Evolutionary conservation across 805 yeast genomes (phyloP).

Genomic region (Lipomyces orientalis): DNA sequence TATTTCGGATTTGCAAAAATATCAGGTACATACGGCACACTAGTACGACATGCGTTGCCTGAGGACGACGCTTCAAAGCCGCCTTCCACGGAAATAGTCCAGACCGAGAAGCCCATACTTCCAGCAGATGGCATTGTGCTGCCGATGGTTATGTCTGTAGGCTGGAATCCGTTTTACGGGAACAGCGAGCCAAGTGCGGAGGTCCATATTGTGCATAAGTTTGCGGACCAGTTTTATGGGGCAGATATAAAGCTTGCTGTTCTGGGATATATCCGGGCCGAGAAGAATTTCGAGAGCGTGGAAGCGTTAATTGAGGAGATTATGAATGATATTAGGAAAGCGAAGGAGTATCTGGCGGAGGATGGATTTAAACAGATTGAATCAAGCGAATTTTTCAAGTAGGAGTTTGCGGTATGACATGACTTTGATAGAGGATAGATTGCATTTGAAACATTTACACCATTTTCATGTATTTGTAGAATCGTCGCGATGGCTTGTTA

Average conservation of each 20-base stretch:
- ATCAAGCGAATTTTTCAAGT: constrained; percentile 21
- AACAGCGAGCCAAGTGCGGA: constrained; percentile 82
- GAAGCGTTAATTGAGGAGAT: constrained; percentile 89
- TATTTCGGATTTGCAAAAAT: constrained; percentile 80
- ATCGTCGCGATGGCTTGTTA: too few species aligned
- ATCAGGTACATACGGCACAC: constrained; percentile 34
- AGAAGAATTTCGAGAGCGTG: constrained; percentile 75
- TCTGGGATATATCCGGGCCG: constrained; percentile 91
- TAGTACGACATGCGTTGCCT: constrained; percentile 15
- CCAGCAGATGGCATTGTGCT: constrained; percentile 49
- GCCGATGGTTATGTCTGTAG: constrained; percentile 95
- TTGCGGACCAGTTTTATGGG: constrained; percentile 75
- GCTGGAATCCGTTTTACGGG: constrained; percentile 91
- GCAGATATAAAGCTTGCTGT: constrained; percentile 70
- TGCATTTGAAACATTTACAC: too few species aligned
- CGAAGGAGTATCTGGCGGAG: constrained; percentile 47
- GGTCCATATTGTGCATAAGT: constrained; percentile 81
- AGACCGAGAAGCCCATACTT: constrained; percentile 58
- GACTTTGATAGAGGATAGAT: neutral
- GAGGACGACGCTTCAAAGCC: constrained; percentile 14
- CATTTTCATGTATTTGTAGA: too few species aligned
- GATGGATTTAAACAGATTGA: constrained; percentile 18
- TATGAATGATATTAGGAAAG: constrained; percentile 74
- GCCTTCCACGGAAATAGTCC: constrained; percentile 58
- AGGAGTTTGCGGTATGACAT: neutral